Evolutionary conservation across 1,139 yeast genomes (phyloP).

Genomic region (Blastobotrys buckinghamii): DNA sequence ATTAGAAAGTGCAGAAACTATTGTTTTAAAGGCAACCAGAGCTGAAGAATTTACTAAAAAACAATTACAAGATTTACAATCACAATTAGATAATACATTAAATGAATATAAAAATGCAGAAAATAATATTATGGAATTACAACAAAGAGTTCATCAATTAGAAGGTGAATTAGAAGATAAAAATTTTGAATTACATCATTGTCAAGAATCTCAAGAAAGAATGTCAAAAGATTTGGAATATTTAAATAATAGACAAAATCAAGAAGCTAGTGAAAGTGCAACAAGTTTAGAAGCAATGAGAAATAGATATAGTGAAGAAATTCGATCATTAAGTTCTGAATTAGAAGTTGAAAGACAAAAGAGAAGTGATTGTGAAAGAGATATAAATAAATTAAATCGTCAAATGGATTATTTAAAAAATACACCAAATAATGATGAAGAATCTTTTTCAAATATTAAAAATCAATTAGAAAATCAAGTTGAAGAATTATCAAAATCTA

Average conservation of each 20-base stretch:
- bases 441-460: slow-evolving; percentile 39
- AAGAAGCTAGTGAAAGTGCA: slow-evolving; percentile 25
- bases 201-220: slow-evolving; percentile 41
- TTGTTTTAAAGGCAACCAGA: slow-evolving; percentile 54
- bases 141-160: slow-evolving; percentile 47
- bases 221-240: slow-evolving; percentile 45
- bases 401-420: slow-evolving; percentile 19
- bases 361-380: slow-evolving; percentile 45
- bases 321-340: slow-evolving; percentile 53
- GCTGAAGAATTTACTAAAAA: slow-evolving; percentile 52
- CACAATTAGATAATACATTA: slow-evolving; percentile 47
- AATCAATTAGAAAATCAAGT: slow-evolving; percentile 49
- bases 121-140: slow-evolving; percentile 49
- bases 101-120: slow-evolving; percentile 60
- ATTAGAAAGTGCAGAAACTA: slow-evolving; percentile 73
- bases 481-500: slow-evolving; percentile 45
- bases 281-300: slow-evolving; percentile 30
- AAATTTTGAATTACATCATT: slow-evolving; percentile 48
- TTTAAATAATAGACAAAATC: slow-evolving; percentile 25
- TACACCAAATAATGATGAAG: slow-evolving; percentile 15
- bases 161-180: slow-evolving; percentile 59
- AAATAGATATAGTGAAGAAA: slow-evolving; percentile 47
- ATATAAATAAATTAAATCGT: slow-evolving; percentile 44
- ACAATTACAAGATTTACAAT: slow-evolving; percentile 53
- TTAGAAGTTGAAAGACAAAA: slow-evolving; percentile 51